Percentiles rank a stretch among this genome's conserved stretches.
These are phyloP conservation scores for Syncephalastrum racemosum DNA, from an alignment of 371 early-diverging fungal genomes.

Conservation along the genomic window DNA sequence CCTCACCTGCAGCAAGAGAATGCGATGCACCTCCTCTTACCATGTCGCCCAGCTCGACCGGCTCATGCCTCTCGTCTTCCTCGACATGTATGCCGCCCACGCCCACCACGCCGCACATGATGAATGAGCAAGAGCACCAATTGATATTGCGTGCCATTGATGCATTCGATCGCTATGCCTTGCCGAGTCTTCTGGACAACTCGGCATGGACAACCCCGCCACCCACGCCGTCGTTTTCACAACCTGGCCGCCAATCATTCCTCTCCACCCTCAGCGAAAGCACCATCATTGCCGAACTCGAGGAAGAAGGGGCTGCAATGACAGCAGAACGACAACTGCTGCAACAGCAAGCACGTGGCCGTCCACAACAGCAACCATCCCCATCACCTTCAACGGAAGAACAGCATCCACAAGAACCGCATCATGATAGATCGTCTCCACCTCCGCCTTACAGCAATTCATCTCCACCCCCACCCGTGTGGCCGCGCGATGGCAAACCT, in stretches of 20 bases:
- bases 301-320: conserved; percentile 4
- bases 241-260: conserved; percentile 14
- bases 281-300: conserved; percentile 1
- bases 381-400: conserved; percentile 1
- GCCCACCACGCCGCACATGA: neutral
- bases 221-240: conserved; percentile 16
- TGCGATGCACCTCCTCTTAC: neutral
- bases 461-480: too few relatives aligned
- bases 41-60: conserved; percentile 3
- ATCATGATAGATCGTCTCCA: neutral
- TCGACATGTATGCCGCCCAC: neutral
- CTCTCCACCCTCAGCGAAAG: conserved; percentile 12
- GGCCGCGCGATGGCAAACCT: neutral
- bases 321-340: neutral
- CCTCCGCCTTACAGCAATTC: too few relatives aligned
- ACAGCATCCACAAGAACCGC: neutral
- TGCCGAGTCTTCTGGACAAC: conserved; percentile 11
- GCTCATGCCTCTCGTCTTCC: conserved; percentile 1
- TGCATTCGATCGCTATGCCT: conserved; percentile 28
- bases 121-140: conserved; percentile 11
- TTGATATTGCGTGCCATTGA: conserved; percentile 24
- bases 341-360: neutral
- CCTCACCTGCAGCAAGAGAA: conserved; percentile 1
- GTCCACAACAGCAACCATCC: neutral
- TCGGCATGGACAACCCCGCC: conserved; percentile 11